Evolutionary conservation across 768 basidiomycete species (phyloP), one percentile per base, ranked within the genome.

Genomic region (Leccinum obscurum): DNA sequence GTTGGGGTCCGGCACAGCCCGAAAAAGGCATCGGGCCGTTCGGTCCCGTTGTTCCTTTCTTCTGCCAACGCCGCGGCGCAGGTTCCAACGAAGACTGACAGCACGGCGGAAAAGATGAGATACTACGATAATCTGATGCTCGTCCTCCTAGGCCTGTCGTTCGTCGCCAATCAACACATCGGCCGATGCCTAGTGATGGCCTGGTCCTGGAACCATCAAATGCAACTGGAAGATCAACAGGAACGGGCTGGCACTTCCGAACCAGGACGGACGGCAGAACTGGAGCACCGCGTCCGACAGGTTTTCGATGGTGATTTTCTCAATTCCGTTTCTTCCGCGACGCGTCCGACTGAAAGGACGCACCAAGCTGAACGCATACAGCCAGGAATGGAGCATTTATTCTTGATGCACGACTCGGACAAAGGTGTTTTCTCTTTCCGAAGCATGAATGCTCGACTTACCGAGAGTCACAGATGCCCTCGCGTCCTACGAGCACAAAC

Each of bases 401-500:
- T 70, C 22, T 55, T 34, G 41, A 62, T 30, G 24, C 26, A 51
- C 8, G 50, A 52, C 57, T 44, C 44, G 20, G 11, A 46, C 0
- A 22, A 59, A 61, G 64, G 64, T 69, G 52, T 11, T 2, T 34
- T 32, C 1, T 35, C 63, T 52, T 52, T 48, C 37, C 37, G 61
- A 50, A 64, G 20, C 20, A 13, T 1, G 44, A 13, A 20, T 22
- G 20, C 44, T 6, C 20, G 44, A 46, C 55, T 10, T 20, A 58
- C 56, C 53, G 34, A 48, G 17, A 39, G 15, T 32, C 22, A 34
- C 63, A 84, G 83, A 77, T 56, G 66, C 73, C 6, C 72, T 85
- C 15, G 75, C 76, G 10, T 68, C 74, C 20, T 81, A 83, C 62
- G 63, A 76, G 49, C 77, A 73, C 17, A 80, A 78, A 67, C 80